Evolutionary conservation across 225 moss, liverwort and hornwort species (phyloP).

Genomic region (Sphagnum tenellum): DNA sequence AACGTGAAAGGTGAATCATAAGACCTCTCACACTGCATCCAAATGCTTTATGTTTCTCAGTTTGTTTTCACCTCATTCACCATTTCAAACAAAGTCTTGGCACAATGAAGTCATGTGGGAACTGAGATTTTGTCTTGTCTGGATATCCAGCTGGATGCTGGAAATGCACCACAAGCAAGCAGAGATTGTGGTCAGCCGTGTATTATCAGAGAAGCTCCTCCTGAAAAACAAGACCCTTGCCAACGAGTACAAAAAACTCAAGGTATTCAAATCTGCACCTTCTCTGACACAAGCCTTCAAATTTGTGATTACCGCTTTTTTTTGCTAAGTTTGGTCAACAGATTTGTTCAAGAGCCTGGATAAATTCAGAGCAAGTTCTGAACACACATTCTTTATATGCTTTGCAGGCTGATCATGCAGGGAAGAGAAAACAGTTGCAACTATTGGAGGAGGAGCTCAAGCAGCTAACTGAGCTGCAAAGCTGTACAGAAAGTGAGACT

Average conservation of each 20-base stretch:
- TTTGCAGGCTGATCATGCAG: conserved; percentile 38
- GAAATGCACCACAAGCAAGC: conserved; percentile 63
- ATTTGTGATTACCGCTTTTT: no score
- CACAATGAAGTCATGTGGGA: not conserved
- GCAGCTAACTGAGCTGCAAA: conserved; percentile 27
- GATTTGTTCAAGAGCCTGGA: no score
- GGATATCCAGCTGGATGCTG: conserved; percentile 40
- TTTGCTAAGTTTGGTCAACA: no score
- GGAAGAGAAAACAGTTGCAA: conserved; percentile 44
- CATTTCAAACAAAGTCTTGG: not conserved
- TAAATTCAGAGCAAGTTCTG: no score
- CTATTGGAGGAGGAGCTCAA: conserved; percentile 42
- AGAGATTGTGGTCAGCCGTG: conserved; percentile 53
- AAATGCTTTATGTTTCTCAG: not conserved
- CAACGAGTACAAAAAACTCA: conserved; percentile 43
- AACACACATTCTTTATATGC: no score
- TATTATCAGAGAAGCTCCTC: conserved; percentile 50
- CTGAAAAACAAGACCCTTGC: conserved; percentile 42
- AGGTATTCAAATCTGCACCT: conserved; percentile 11
- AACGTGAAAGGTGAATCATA: conserved; percentile 32
- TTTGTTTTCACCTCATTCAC: not conserved
- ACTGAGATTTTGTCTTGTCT: not conserved
- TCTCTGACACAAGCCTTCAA: no score
- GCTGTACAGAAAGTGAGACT: conserved; percentile 37
- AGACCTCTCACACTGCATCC: not conserved